Evolutionary conservation across 805 yeast species (phyloP).

Genomic region (Dipodascus albidus): DNA sequence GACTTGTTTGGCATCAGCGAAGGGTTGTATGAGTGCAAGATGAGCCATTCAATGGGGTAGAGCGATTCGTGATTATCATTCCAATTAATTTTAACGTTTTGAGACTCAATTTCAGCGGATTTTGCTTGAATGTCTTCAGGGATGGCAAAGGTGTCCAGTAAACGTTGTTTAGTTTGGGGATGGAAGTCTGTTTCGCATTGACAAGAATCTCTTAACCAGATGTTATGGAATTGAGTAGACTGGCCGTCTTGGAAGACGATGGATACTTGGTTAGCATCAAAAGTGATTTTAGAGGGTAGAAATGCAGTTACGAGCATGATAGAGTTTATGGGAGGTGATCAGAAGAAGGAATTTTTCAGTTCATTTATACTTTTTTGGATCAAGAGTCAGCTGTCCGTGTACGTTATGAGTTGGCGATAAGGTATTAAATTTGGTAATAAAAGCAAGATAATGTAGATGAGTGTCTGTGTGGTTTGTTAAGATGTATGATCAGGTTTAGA

Average conservation of each 20-base stretch:
- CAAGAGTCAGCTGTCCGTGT: not conserved
- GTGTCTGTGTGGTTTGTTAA: no score
- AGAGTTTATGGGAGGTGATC: not conserved
- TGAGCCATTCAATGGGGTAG: slow-evolving; percentile 33
- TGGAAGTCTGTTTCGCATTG: slow-evolving; percentile 46
- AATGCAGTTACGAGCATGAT: not conserved
- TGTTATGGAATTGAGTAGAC: slow-evolving; percentile 26
- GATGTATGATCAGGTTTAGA: no score
- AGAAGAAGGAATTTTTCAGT: not conserved
- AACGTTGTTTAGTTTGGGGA: slow-evolving; percentile 44
- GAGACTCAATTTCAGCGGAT: slow-evolving; percentile 10
- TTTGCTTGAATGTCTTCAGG: slow-evolving; percentile 25
- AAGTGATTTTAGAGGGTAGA: not conserved
- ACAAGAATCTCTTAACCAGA: slow-evolving; percentile 60
- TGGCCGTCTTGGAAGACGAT: not conserved
- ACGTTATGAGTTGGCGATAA: not conserved
- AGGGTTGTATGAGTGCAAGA: slow-evolving; percentile 42
- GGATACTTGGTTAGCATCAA: not conserved
- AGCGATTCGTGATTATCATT: slow-evolving; percentile 29
- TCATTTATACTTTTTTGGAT: not conserved
- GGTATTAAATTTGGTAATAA: no score
- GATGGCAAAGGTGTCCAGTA: slow-evolving; percentile 40
- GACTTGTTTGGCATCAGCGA: slow-evolving; percentile 26
- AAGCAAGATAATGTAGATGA: no score
- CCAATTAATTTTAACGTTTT: slow-evolving; percentile 26